phyloP scores from a whole-genome alignment of 306 rosid genomes.

The Dicorynia guianensis region DNA sequence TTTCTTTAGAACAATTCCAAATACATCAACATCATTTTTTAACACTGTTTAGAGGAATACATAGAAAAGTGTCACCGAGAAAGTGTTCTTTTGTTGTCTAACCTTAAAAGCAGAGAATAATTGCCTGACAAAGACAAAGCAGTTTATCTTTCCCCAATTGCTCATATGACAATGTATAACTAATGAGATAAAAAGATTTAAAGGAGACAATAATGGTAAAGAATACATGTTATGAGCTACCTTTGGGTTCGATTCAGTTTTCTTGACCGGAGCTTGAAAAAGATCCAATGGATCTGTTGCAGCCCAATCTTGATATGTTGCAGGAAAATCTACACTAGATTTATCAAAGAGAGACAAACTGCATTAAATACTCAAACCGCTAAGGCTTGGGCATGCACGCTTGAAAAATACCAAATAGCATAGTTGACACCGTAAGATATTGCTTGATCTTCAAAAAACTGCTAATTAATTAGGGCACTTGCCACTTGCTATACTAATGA shows the following conservation, averaged over 20 bases:
- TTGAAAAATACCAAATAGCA: slow-evolving; percentile 28
- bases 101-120: slow-evolving; percentile 19
- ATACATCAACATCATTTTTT: no score
- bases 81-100: slow-evolving; percentile 5
- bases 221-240: slow-evolving; percentile 49
- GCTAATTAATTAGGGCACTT: slow-evolving; percentile 10
- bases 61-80: slow-evolving; percentile 11
- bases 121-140: slow-evolving; percentile 20
- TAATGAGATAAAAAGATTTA: slow-evolving; percentile 20
- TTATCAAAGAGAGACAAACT: slow-evolving; percentile 43
- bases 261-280: slow-evolving; percentile 75
- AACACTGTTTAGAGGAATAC: slow-evolving; percentile 7
- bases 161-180: slow-evolving; percentile 23
- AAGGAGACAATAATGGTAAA: slow-evolving; percentile 27
- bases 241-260: slow-evolving; percentile 90
- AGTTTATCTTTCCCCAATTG: slow-evolving; percentile 12
- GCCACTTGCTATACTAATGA: slow-evolving; percentile 19
- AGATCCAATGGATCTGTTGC: slow-evolving; percentile 86
- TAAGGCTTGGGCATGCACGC: slow-evolving; percentile 24
- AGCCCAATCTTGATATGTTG: slow-evolving; percentile 81
- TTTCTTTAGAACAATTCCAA: not conserved
- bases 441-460: not conserved
- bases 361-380: slow-evolving; percentile 45
- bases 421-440: slow-evolving; percentile 25
- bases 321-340: slow-evolving; percentile 95